Base-by-base conservation (phyloP, 192 early-diverging fungal species). In the Coemansia sp. region DNA sequence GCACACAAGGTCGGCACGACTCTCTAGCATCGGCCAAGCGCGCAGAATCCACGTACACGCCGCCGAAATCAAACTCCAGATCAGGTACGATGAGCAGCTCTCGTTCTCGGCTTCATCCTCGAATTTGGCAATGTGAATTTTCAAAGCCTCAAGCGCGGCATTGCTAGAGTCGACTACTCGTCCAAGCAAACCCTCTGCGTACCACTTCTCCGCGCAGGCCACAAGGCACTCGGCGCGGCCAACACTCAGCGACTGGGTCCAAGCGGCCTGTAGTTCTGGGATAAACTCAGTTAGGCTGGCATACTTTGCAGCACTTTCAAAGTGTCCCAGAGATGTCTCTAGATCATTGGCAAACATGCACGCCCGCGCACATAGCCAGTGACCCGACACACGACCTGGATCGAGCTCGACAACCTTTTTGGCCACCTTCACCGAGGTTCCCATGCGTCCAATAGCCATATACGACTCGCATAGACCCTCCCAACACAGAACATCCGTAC, bases 391-490 rank as follows among this genome's bases (percentile, higher is more conserved):
- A 12, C 67, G 82, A 0, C 53, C 58, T 5, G 89, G 86, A 19
- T 89, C 85, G 7, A 96, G 80, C 27, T 93, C 90, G 2, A 86
- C 78, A 20, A 88, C 88, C 31, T 91, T 85, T 6, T 69, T 80
- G 64, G 93, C 90, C 0, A 94, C 95, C n/a, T 74, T 77, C 0
- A 68, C 68, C 3, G 77, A 64, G 0, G 82, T 73, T 29, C 71
- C 62, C 22, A 73, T 55, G 19, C 89, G 85, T 2, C 92, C 92
- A 50, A 88, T 88, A 7, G 82, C 85, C 39, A 85, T 75, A 59
- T 94, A 94, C 5, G 90, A 86, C 63, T 94, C 91, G 44, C 88
- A 90, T 39, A 94, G 80, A 13, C 91, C 91, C 80, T 95, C 83
- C 95, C 95, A 92, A 67, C 80, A 45, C 84, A 89, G 36, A 56